phyloP scores from a whole-genome alignment of 352 stramenopile genomes.

The Peronospora tabacina region DNA sequence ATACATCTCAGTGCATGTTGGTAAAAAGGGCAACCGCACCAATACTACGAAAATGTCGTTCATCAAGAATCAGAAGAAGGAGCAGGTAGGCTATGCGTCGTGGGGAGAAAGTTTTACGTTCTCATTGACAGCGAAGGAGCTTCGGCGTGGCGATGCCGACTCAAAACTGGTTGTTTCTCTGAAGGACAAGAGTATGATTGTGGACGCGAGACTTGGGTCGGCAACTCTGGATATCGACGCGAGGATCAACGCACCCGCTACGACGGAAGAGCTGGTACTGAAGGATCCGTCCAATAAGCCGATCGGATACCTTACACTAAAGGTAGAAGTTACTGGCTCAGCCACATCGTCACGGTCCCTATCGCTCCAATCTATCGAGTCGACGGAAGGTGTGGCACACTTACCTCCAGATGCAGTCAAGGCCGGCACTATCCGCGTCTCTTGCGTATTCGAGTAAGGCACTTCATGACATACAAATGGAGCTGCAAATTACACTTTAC shows the following conservation, averaged over 20 bases:
- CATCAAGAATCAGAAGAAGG: constrained; percentile 36
- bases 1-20: constrained; percentile 71
- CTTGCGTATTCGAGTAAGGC: constrained; percentile 33
- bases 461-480: too few species aligned
- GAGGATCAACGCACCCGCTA: constrained; percentile 15
- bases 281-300: constrained; percentile 24
- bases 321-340: constrained; percentile 31
- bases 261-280: constrained; percentile 27
- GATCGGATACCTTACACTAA: constrained; percentile 28
- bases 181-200: constrained; percentile 38
- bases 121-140: constrained; percentile 45
- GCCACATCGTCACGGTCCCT: constrained; percentile 31
- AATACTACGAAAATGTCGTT: constrained; percentile 68
- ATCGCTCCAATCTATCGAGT: constrained; percentile 23
- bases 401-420: constrained; percentile 30
- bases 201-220: constrained; percentile 29
- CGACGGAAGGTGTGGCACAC: constrained; percentile 19
- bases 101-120: constrained; percentile 85
- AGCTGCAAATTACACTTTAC: too few species aligned
- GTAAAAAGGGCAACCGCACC: constrained; percentile 58
- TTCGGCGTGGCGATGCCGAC: constrained; percentile 27
- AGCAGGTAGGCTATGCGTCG: constrained; percentile 34
- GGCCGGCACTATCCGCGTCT: constrained; percentile 36
- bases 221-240: constrained; percentile 26
- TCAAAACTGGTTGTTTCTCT: constrained; percentile 31